Evolutionary conservation across 768 basidiomycete genomes (phyloP).

Genomic region (Trametes punicea): DNA sequence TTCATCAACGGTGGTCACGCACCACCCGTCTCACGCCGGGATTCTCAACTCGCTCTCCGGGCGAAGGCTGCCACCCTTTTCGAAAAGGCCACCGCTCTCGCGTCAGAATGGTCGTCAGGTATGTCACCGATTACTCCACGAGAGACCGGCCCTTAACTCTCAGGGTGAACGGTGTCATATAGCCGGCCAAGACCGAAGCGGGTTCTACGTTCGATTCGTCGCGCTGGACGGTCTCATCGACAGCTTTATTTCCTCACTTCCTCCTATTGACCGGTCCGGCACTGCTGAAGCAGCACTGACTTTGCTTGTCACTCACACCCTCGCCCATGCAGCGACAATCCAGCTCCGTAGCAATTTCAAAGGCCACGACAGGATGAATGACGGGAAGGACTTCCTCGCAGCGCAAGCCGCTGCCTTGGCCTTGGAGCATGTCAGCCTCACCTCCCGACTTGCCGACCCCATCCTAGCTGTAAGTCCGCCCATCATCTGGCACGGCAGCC

Average conservation of each 20-base stretch:
- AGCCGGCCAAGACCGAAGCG: slow-evolving; percentile 10
- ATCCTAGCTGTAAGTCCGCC: slow-evolving; percentile 18
- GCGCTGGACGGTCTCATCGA: slow-evolving; percentile 23
- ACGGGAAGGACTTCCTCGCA: slow-evolving; percentile 22
- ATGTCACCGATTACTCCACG: not conserved
- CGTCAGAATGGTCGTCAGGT: slow-evolving; percentile 36
- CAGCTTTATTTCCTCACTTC: slow-evolving; percentile 22
- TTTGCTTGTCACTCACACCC: slow-evolving; percentile 42
- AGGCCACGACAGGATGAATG: slow-evolving; percentile 31
- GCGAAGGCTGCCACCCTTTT: slow-evolving; percentile 58
- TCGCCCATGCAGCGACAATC: slow-evolving; percentile 48
- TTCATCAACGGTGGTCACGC: slow-evolving; percentile 40
- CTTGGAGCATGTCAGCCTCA: slow-evolving; percentile 8
- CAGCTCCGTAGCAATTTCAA: slow-evolving; percentile 50
- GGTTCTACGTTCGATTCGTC: slow-evolving; percentile 17
- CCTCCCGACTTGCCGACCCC: slow-evolving; percentile 12
- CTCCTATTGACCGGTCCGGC: slow-evolving; percentile 14
- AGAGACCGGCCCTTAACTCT: not conserved
- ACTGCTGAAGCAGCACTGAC: slow-evolving; percentile 6
- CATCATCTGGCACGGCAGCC: not conserved
- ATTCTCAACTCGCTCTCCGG: slow-evolving; percentile 37
- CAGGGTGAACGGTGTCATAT: not conserved
- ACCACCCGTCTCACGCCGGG: slow-evolving; percentile 29
- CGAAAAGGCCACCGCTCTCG: slow-evolving; percentile 55
- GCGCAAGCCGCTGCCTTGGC: slow-evolving; percentile 10